Evolutionary conservation across 805 yeast genomes (phyloP).

Genomic region (Diddensiella transvaalensis): DNA sequence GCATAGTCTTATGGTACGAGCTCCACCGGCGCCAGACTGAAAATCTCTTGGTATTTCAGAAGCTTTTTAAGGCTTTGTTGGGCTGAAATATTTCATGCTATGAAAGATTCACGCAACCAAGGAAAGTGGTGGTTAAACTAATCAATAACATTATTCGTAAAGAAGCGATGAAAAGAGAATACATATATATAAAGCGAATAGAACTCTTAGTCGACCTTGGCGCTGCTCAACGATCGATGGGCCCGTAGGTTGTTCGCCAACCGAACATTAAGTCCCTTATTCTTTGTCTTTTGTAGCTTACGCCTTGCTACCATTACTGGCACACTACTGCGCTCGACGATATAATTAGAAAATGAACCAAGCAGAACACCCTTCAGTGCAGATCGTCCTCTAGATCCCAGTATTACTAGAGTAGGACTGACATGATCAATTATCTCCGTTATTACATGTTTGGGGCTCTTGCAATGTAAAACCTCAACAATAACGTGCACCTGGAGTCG

Average conservation of each 20-base stretch:
- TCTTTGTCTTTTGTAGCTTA: slow-evolving; percentile 63
- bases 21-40: no score
- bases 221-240: slow-evolving; percentile 21
- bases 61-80: no score
- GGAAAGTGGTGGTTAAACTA: no score
- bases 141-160: no score
- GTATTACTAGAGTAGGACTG: slow-evolving; percentile 68
- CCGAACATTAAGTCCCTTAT: slow-evolving; percentile 49
- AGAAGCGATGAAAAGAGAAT: slow-evolving; percentile 1
- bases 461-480: slow-evolving; percentile 70
- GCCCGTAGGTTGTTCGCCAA: slow-evolving; percentile 34
- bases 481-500: slow-evolving; percentile 71
- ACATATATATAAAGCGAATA: neutral
- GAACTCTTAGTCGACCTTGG: slow-evolving; percentile 23
- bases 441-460: slow-evolving; percentile 67
- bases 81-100: neutral
- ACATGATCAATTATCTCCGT: slow-evolving; percentile 66
- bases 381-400: slow-evolving; percentile 70
- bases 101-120: no score
- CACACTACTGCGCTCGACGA: slow-evolving; percentile 65
- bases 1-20: no score
- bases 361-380: slow-evolving; percentile 70
- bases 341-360: slow-evolving; percentile 68
- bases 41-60: no score
- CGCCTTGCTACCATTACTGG: slow-evolving; percentile 81